Percentiles rank a stretch among this genome's conserved stretches.
These are phyloP conservation scores for Lachnellula suecica DNA, from an alignment of 2,329 filamentous ascomycete species.

Conservation along the genomic window DNA sequence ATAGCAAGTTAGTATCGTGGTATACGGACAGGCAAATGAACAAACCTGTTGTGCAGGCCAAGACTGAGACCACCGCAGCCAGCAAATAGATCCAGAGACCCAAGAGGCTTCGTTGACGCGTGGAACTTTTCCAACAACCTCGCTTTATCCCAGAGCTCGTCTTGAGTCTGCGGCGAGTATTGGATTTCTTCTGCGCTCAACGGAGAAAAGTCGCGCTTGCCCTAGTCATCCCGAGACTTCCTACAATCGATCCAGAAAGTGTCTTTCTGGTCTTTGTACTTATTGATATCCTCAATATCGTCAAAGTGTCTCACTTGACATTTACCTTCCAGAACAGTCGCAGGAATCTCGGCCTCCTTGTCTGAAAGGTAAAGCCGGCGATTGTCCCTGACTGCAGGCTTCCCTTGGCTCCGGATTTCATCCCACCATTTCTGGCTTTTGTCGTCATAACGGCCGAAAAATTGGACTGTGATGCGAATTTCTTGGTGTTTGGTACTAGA, in stretches of 20 bases:
- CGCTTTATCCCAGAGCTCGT: background rate
- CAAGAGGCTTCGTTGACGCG: background rate
- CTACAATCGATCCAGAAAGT: slow-evolving; percentile 17
- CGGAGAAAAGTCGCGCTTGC: background rate
- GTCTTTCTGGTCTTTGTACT: slow-evolving; percentile 17
- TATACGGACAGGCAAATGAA: too few relatives aligned
- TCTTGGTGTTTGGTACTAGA: background rate
- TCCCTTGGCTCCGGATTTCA: background rate
- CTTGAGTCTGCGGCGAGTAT: background rate
- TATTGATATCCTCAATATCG: slow-evolving; percentile 15
- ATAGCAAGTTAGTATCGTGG: too few relatives aligned
- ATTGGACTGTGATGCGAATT: background rate
- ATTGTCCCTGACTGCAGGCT: slow-evolving; percentile 9
- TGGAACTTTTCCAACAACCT: slow-evolving; percentile 2
- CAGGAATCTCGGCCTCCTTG: background rate
- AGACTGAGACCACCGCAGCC: slow-evolving; percentile 13
- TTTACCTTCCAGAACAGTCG: slow-evolving; percentile 14
- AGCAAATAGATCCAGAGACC: slow-evolving; percentile 6
- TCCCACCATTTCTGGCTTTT: slow-evolving; percentile 1
- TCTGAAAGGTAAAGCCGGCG: slow-evolving; percentile 10
- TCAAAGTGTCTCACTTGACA: slow-evolving; percentile 15
- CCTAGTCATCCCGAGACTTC: background rate
- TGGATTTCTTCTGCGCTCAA: background rate
- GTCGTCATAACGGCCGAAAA: slow-evolving; percentile 10
- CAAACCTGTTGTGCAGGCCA: slow-evolving; percentile 10